A percentile compares a stretch with the other conserved stretches of the same genome.
phyloP scores from a whole-genome alignment of 2,329 filamentous ascomycete species.

The Aspergillus hiratsukae region DNA sequence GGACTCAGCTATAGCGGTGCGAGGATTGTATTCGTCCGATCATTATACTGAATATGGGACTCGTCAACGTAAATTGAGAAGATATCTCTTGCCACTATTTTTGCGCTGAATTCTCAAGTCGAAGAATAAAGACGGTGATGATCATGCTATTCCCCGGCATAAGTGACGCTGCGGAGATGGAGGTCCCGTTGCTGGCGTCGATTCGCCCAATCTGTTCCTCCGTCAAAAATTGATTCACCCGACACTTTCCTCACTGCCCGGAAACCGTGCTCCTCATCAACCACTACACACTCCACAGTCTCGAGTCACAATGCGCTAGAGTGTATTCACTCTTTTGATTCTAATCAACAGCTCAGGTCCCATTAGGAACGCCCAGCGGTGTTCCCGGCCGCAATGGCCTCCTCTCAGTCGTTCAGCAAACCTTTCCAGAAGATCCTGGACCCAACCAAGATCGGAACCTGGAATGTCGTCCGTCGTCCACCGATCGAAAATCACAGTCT shows the following conservation, averaged over 20 bases:
- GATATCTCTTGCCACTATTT: not conserved
- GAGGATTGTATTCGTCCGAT: conserved; percentile 3
- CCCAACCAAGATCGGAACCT: conserved; percentile 36
- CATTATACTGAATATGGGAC: conserved; percentile 15
- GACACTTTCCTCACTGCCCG: conserved; percentile 14
- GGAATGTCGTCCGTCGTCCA: conserved; percentile 33
- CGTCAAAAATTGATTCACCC: conserved; percentile 34
- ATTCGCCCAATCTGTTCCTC: conserved; percentile 18
- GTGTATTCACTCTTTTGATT: conserved; percentile 5
- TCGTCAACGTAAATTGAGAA: not conserved
- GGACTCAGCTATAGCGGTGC: conserved; percentile 10
- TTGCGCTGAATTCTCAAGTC: not conserved
- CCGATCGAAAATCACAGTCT: conserved; percentile 29
- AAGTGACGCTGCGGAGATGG: conserved; percentile 1
- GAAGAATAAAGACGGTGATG: not conserved
- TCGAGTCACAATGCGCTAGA: conserved; percentile 19
- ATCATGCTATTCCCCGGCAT: not conserved
- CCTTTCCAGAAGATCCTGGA: conserved; percentile 35
- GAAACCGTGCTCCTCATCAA: conserved; percentile 1
- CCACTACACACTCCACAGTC: conserved; percentile 7
- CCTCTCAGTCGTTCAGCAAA: conserved; percentile 19
- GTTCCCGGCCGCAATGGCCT: conserved; percentile 33
- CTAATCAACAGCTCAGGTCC: not conserved
- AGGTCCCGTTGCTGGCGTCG: conserved; percentile 5
- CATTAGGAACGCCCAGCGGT: conserved; percentile 11